These are phyloP conservation scores for Venturia nashicola DNA, from an alignment of 2,329 filamentous ascomycete genomes.

Conservation along the genomic window DNA sequence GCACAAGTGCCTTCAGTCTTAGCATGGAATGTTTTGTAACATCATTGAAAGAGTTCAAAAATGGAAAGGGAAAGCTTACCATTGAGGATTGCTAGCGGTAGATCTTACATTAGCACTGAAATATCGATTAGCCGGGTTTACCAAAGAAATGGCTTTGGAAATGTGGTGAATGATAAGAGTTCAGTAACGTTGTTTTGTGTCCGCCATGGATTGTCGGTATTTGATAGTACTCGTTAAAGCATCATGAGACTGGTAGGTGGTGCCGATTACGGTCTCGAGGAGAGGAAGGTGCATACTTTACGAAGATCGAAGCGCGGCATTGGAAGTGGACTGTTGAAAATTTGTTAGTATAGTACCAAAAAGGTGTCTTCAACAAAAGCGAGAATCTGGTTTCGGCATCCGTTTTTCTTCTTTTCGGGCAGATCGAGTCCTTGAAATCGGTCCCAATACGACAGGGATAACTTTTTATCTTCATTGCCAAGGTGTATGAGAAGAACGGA, in stretches of 20 bases:
- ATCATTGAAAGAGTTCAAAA: constrained; percentile 13
- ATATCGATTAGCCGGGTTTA: background rate
- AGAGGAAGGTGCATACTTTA: background rate
- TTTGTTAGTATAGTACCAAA: background rate
- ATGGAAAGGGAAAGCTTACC: background rate
- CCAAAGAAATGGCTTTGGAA: background rate
- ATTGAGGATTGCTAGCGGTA: background rate
- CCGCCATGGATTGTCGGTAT: constrained; percentile 5
- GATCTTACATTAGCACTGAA: background rate
- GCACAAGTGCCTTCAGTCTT: constrained; percentile 15
- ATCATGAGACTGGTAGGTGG: background rate
- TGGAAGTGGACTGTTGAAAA: background rate
- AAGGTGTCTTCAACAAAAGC: too few species aligned
- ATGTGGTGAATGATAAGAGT: background rate
- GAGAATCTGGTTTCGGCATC: too few species aligned
- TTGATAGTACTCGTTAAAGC: constrained; percentile 1
- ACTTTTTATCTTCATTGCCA: constrained; percentile 1
- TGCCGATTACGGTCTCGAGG: background rate
- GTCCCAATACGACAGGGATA: background rate
- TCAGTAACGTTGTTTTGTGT: background rate
- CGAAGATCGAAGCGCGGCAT: background rate
- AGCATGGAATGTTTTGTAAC: constrained; percentile 19
- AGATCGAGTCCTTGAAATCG: too few species aligned
- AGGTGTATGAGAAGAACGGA: background rate
- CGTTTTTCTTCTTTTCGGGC: too few species aligned